Evolutionary conservation across 371 early-diverging fungal genomes (phyloP), one percentile per base, ranked within the genome.

Genomic region (Apophysomyces ossiformis): DNA sequence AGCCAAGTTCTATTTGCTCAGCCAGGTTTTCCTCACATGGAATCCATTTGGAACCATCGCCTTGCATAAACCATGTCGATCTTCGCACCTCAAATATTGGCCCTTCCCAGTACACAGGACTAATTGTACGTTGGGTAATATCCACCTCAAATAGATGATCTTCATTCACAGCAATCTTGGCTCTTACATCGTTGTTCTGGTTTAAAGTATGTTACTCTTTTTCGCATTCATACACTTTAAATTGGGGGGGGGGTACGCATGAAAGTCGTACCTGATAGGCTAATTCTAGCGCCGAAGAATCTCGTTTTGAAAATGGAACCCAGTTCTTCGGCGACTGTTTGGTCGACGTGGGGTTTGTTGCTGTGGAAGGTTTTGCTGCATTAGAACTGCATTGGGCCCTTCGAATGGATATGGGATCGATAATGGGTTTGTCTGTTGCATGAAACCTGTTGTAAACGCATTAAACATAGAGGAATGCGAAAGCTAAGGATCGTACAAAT

Each of bases 51-150:
- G 69, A 71, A 5, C 88, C 85, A 16, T 90, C 89, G 1, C 79
- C 61, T 69, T 85, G 87, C 71, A 85, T 77, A 75, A 94, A 95
- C 95, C 95, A 95, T 0, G 89, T 87, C 5, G 92, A 92, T 44
- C 95, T 82, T 58, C 92, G 83, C 21, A 94, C 88, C 57, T 94
- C 94, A 70, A 87, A 93, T 7, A 82, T 84, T 2, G 92, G 87
- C 0, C 95, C 95, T 44, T 85, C 79, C 95, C 95, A 94, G 65
- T 92, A 95, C 15, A 95, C 87, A 15, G 93, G 92, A 60, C 79
- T 84, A 41, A 91, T 84, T 57, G 86, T 90, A 69, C 85, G 79
- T 61, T 87, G 85, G 16, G 82, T 75, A 16, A 93, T 87, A 70
- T 92, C 86, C 26, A 91, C 93, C 69, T 93, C 91, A 74, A 87